Conservation (phyloP, 345 rosid species). For the Acer saccharum region DNA sequence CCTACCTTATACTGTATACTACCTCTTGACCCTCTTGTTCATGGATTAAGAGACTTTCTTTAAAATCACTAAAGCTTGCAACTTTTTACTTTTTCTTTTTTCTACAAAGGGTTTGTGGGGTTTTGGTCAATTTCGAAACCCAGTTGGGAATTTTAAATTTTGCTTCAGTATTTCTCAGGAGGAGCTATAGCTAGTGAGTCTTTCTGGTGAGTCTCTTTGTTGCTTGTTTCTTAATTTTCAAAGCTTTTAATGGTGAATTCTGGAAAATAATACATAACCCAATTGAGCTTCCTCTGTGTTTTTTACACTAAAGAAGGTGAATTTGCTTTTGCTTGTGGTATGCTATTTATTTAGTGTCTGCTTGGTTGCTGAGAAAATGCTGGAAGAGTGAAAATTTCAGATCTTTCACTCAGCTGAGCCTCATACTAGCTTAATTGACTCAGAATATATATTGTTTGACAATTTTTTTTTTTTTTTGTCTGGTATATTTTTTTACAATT, state of each 20-base stretch:
- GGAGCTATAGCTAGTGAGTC: constrained; percentile 16
- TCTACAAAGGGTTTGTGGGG: constrained; percentile 20
- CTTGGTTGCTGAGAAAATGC: constrained; percentile 13
- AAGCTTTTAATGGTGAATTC: constrained; percentile 8
- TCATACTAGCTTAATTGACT: not conserved
- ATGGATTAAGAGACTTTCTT: constrained; percentile 21
- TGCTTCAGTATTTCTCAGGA: constrained; percentile 22
- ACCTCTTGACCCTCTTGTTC: not conserved
- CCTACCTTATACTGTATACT: not conserved
- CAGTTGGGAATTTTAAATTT: constrained; percentile 30
- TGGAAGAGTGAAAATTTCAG: not conserved
- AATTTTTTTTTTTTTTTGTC: too few species aligned
- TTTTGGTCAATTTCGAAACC: constrained; percentile 30
- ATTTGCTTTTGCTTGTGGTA: constrained; percentile 7
- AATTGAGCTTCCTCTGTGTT: not conserved
- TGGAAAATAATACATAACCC: not conserved
- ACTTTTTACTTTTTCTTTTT: constrained; percentile 13
- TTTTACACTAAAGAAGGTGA: not conserved
- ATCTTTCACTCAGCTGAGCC: not conserved
- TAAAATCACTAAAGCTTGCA: constrained; percentile 14
- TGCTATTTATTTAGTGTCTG: not conserved
- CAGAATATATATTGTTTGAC: not conserved
- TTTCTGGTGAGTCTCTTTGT: constrained; percentile 38
- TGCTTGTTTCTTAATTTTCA: constrained; percentile 18
- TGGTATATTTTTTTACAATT: not conserved